phyloP scores from a whole-genome alignment of 2,329 filamentous ascomycete species.

The Alternaria longipes region DNA sequence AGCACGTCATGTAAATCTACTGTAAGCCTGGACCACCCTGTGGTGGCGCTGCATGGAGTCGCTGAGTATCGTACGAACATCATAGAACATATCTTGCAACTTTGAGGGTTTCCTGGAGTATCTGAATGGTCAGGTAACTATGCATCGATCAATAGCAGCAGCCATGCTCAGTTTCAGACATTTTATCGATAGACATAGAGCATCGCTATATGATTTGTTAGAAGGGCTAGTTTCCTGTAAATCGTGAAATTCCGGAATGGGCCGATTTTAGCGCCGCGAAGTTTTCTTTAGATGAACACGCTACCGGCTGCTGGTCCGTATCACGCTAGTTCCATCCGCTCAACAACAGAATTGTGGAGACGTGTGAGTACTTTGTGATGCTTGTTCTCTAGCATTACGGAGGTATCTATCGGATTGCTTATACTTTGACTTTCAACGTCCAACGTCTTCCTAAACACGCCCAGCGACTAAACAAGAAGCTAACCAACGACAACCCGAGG shows the following conservation, averaged over 20 bases:
- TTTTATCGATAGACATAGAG: not conserved
- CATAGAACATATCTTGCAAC: not conserved
- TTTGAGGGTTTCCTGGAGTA: not conserved
- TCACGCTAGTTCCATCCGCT: not conserved
- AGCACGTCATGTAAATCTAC: slow-evolving; percentile 29
- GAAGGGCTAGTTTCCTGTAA: not conserved
- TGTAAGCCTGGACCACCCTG: slow-evolving; percentile 23
- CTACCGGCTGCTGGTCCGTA: not conserved
- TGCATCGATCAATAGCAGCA: not conserved
- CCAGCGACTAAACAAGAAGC: slow-evolving; percentile 48
- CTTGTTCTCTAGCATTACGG: not conserved
- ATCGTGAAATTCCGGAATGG: not conserved
- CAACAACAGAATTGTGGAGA: slow-evolving; percentile 2
- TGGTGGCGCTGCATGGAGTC: slow-evolving; percentile 4
- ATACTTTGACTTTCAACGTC: slow-evolving; percentile 37
- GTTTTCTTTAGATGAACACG: not conserved
- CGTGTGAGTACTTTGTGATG: not conserved
- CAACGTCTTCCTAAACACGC: slow-evolving; percentile 47
- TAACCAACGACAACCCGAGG: slow-evolving; percentile 41
- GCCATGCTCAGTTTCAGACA: not conserved
- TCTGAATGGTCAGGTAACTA: not conserved
- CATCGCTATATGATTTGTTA: not conserved
- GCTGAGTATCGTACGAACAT: not conserved
- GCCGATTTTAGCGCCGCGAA: not conserved
- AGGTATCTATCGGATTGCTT: slow-evolving; percentile 1